Conservation (phyloP, 2,329 filamentous ascomycete species). For the Cladosporium velox region DNA sequence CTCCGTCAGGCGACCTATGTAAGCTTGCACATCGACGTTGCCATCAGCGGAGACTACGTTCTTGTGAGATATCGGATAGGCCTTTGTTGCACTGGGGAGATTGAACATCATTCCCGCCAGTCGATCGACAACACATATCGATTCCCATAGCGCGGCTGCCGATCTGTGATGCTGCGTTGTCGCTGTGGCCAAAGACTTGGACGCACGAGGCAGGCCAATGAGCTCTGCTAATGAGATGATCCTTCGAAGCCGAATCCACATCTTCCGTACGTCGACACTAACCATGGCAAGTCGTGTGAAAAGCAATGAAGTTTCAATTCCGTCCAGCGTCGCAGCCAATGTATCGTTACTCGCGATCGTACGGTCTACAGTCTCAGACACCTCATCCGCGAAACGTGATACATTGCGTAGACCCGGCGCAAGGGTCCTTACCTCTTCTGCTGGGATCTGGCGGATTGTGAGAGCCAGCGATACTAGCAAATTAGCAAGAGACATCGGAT, state of each 20-base stretch:
- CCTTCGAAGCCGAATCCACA: slow-evolving; percentile 43
- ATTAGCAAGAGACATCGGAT: slow-evolving; percentile 33
- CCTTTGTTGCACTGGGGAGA: slow-evolving; percentile 18
- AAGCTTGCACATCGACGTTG: slow-evolving; percentile 18
- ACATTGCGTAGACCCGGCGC: slow-evolving; percentile 19
- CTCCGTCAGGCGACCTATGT: slow-evolving; percentile 23
- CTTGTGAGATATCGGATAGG: slow-evolving; percentile 16
- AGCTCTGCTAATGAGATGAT: slow-evolving; percentile 43
- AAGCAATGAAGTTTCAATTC: slow-evolving; percentile 38
- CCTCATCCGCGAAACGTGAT: slow-evolving; percentile 27
- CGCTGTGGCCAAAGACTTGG: not conserved
- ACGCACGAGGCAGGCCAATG: slow-evolving; percentile 32
- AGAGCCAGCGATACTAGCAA: slow-evolving; percentile 36
- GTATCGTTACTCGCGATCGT: slow-evolving; percentile 37
- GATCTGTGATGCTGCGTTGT: slow-evolving; percentile 8
- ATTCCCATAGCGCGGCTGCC: slow-evolving; percentile 38
- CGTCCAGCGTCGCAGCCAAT: slow-evolving; percentile 37
- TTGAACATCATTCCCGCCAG: slow-evolving; percentile 29
- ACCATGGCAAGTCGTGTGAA: slow-evolving; percentile 40
- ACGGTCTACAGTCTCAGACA: slow-evolving; percentile 34
- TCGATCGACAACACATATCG: slow-evolving; percentile 38
- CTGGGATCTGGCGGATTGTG: slow-evolving; percentile 31
- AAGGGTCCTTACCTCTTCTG: not conserved
- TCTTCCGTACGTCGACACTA: slow-evolving; percentile 39
- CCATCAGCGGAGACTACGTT: slow-evolving; percentile 10